Percentiles rank a stretch among this genome's conserved stretches.
Evolutionary conservation across 805 yeast genomes (phyloP).

Genomic region (Starmerella scarabaei): DNA sequence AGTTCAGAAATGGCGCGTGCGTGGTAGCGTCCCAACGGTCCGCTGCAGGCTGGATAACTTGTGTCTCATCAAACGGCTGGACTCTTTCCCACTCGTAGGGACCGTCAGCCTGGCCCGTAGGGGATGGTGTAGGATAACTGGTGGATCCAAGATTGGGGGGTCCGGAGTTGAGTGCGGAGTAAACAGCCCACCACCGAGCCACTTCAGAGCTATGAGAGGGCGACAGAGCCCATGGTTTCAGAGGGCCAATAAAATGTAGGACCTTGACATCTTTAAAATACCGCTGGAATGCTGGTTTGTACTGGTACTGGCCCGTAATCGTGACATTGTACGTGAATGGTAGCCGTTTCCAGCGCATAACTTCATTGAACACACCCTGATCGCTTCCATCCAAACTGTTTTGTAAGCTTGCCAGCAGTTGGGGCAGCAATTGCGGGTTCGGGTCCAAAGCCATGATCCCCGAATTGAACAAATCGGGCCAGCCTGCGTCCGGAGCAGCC

Average conservation of each 20-base stretch:
- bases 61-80: constrained; percentile 1
- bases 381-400: constrained; percentile 79
- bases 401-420: constrained; percentile 28
- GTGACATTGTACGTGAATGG: constrained; percentile 84
- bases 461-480: constrained; percentile 82
- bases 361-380: constrained; percentile 73
- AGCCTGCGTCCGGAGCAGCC: constrained; percentile 71
- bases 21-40: constrained; percentile 19
- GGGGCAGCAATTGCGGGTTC: constrained; percentile 30
- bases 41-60: constrained; percentile 16
- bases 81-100: neutral
- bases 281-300: constrained; percentile 52
- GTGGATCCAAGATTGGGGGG: no score
- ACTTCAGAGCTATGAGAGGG: neutral
- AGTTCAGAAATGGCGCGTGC: constrained; percentile 17
- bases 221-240: constrained; percentile 29
- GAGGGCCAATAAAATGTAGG: constrained; percentile 30
- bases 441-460: constrained; percentile 61
- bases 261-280: constrained; percentile 34
- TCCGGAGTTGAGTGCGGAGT: neutral
- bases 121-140: neutral
- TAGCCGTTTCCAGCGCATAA: constrained; percentile 47
- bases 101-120: neutral
- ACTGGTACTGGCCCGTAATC: constrained; percentile 40
- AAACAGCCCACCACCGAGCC: neutral